A percentile compares a stretch with the other conserved stretches of the same genome.
Conservation (phyloP, 2,329 filamentous ascomycete species). For the Ophiocordyceps unilateralis region DNA sequence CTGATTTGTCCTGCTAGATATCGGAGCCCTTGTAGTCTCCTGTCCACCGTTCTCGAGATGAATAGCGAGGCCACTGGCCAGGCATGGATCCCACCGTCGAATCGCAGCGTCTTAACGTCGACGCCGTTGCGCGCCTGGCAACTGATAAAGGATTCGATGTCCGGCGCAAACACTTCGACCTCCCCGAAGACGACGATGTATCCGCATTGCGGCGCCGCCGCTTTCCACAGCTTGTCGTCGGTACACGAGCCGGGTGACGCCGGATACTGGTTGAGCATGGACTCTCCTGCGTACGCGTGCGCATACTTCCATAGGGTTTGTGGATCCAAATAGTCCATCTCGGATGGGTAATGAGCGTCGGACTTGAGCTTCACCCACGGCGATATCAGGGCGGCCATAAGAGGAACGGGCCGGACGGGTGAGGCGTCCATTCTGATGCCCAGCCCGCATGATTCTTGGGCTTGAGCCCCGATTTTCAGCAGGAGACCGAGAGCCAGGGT, state of each 20-base stretch:
- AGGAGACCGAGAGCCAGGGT: constrained; percentile 58
- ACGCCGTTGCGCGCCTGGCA: constrained; percentile 35
- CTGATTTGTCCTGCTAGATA: constrained; percentile 21
- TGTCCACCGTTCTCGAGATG: constrained; percentile 27
- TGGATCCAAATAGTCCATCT: constrained; percentile 58
- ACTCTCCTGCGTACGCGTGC: constrained; percentile 41
- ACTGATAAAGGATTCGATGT: constrained; percentile 43
- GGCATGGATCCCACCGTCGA: constrained; percentile 55
- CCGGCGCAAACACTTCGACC: constrained; percentile 61
- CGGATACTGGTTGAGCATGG: constrained; percentile 15
- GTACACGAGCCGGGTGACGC: constrained; percentile 54
- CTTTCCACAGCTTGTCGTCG: constrained; percentile 47
- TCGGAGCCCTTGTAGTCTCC: constrained; percentile 34
- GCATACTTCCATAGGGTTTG: constrained; percentile 52
- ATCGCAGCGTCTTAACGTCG: constrained; percentile 38
- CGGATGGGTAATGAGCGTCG: constrained; percentile 46
- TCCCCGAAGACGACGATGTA: constrained; percentile 56
- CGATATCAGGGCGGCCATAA: constrained; percentile 55
- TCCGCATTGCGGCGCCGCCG: constrained; percentile 47
- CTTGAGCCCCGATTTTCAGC: constrained; percentile 38
- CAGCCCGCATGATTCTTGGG: not conserved
- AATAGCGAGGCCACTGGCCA: constrained; percentile 63
- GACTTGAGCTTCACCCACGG: constrained; percentile 67
- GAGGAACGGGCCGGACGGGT: constrained; percentile 14
- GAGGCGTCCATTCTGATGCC: constrained; percentile 1